phyloP scores from a whole-genome alignment of 495 filamentous ascomycete species.

The Talaromyces borbonicus region DNA sequence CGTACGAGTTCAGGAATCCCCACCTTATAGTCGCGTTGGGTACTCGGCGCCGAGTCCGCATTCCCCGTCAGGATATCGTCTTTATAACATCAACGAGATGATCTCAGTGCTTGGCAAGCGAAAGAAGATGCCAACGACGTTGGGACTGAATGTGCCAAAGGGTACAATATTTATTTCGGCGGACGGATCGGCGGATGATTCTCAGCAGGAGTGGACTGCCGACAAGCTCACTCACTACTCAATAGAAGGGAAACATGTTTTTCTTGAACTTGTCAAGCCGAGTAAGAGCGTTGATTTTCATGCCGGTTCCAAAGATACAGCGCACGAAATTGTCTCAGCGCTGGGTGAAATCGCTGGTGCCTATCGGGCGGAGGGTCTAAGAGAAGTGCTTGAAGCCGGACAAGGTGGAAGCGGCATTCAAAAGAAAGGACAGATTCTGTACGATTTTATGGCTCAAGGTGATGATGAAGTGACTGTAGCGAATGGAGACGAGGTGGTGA shows the following conservation, averaged over 20 bases:
- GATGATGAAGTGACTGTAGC: slow-evolving; percentile 93
- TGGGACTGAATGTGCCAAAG: slow-evolving; percentile 80
- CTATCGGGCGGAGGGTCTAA: slow-evolving; percentile 69
- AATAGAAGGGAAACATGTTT: slow-evolving; percentile 96
- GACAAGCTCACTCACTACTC: slow-evolving; percentile 92
- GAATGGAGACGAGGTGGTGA: slow-evolving; percentile 79
- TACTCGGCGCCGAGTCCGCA: slow-evolving; percentile 28
- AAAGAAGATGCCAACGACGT: slow-evolving; percentile 92
- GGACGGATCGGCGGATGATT: slow-evolving; percentile 67
- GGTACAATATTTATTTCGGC: slow-evolving; percentile 87
- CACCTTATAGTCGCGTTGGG: slow-evolving; percentile 47
- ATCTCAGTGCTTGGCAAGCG: slow-evolving; percentile 87
- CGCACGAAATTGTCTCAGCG: slow-evolving; percentile 78
- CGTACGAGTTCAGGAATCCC: slow-evolving; percentile 43
- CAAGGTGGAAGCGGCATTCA: slow-evolving; percentile 51
- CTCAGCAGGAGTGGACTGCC: slow-evolving; percentile 83
- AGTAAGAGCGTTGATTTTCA: slow-evolving; percentile 95
- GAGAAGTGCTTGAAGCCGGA: slow-evolving; percentile 77
- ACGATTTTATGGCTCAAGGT: slow-evolving; percentile 93
- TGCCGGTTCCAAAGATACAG: slow-evolving; percentile 93
- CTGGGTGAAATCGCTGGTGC: slow-evolving; percentile 86
- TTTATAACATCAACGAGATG: slow-evolving; percentile 97
- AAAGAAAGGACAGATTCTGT: slow-evolving; percentile 76
- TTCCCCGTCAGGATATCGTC: slow-evolving; percentile 70
- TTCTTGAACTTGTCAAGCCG: slow-evolving; percentile 81